phyloP scores from a whole-genome alignment of 305 asterid genomes.

The Fraxinus baroniana region DNA sequence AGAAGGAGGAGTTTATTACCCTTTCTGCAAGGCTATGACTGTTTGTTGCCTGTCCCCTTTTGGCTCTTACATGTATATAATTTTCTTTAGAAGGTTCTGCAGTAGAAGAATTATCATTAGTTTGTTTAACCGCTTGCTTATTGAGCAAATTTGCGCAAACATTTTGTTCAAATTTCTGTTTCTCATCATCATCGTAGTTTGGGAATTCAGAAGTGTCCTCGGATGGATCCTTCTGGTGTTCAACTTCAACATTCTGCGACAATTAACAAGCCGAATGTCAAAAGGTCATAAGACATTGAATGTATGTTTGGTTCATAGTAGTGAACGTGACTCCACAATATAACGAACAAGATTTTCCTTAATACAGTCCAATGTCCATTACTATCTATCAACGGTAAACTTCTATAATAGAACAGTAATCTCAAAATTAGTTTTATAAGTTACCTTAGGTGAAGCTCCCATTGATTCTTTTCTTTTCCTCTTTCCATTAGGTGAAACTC shows the following conservation, averaged over 20 bases:
- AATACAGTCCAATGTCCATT: background rate
- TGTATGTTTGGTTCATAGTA: background rate
- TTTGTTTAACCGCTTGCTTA: conserved; percentile 54
- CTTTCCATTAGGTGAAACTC: conserved; percentile 53
- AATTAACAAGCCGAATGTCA: background rate
- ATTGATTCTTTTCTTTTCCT: conserved; percentile 58
- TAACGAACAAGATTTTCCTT: background rate
- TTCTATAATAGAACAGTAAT: background rate
- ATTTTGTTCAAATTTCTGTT: conserved; percentile 45
- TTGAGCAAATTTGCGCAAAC: conserved; percentile 29
- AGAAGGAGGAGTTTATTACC: conserved; percentile 39
- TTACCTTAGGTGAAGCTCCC: conserved; percentile 36
- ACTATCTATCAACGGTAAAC: background rate
- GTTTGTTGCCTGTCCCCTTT: conserved; percentile 91
- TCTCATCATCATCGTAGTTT: conserved; percentile 49
- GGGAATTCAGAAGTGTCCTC: conserved; percentile 50
- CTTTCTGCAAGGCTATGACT: conserved; percentile 98
- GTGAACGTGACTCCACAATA: background rate
- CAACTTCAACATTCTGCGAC: conserved; percentile 51
- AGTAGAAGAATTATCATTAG: conserved; percentile 40
- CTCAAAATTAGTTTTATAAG: background rate
- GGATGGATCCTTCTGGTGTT: conserved; percentile 43
- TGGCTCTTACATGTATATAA: conserved; percentile 85
- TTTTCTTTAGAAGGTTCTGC: conserved; percentile 67
- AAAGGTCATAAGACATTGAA: background rate